A percentile compares a stretch with the other conserved stretches of the same genome.
phyloP scores from a whole-genome alignment of 345 rosid genomes.

The Anastatica hierochuntica region DNA sequence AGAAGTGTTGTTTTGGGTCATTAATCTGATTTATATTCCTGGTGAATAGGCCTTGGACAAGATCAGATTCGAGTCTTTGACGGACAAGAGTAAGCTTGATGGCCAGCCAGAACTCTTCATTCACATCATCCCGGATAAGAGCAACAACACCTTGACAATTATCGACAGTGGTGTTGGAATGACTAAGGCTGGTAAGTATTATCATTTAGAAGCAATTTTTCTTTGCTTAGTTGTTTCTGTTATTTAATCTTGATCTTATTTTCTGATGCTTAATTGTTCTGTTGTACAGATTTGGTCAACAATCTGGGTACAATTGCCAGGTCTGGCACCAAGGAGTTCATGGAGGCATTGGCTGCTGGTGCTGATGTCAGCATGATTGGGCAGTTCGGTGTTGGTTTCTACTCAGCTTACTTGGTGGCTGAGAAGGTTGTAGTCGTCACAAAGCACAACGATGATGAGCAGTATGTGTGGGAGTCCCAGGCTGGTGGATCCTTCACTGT shows the following conservation, averaged over 20 bases:
- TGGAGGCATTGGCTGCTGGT: conserved; percentile 87
- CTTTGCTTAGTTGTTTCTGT: not conserved
- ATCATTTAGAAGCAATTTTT: not conserved
- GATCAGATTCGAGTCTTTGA: conserved; percentile 77
- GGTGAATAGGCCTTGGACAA: conserved; percentile 70
- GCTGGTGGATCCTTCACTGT: conserved; percentile 91
- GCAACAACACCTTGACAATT: conserved; percentile 53
- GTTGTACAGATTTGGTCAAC: conserved; percentile 62
- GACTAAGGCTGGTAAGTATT: conserved; percentile 78
- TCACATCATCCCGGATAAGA: conserved; percentile 69
- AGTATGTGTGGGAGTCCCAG: conserved; percentile 87
- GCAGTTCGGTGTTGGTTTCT: conserved; percentile 84
- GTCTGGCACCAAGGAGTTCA: conserved; percentile 84
- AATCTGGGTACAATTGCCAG: conserved; percentile 86
- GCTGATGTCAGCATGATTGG: conserved; percentile 94
- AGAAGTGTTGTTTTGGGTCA: too few species aligned
- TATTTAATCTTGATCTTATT: not conserved
- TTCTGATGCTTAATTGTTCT: not conserved
- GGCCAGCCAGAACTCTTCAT: conserved; percentile 79
- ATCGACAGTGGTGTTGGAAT: conserved; percentile 83
- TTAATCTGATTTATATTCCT: too few species aligned
- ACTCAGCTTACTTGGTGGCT: conserved; percentile 76
- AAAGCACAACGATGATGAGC: conserved; percentile 84
- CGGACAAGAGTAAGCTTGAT: conserved; percentile 86
- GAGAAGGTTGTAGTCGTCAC: conserved; percentile 76